Percentiles rank a stretch among this genome's conserved stretches.
Conservation (phyloP, 139 green algal species). For the Chlamydomonas asymmetrica region DNA sequence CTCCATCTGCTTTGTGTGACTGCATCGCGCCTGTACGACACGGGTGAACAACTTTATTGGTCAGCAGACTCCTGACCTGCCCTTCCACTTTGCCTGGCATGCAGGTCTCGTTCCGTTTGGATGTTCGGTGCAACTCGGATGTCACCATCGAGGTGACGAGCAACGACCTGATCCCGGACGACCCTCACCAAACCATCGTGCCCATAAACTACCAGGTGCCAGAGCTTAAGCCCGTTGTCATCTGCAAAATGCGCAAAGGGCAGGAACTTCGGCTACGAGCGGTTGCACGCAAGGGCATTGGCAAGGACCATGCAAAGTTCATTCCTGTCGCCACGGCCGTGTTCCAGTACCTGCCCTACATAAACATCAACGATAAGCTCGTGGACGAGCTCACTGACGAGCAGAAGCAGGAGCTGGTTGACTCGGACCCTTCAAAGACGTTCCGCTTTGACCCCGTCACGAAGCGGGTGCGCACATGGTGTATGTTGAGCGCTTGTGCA, state of each 20-base stretch:
- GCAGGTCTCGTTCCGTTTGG: constrained; percentile 24
- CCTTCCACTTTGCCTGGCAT: constrained; percentile 17
- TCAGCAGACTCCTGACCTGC: constrained; percentile 23
- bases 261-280: constrained; percentile 87
- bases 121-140: constrained; percentile 41
- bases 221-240: constrained; percentile 67
- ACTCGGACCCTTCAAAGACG: constrained; percentile 69
- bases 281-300: constrained; percentile 88
- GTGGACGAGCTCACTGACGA: constrained; percentile 75
- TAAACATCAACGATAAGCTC: constrained; percentile 75
- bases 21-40: constrained; percentile 1
- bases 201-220: constrained; percentile 37
- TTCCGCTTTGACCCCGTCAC: constrained; percentile 82
- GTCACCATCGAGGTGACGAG: constrained; percentile 77
- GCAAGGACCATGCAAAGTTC: constrained; percentile 99
- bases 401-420: constrained; percentile 80
- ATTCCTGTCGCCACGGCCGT: constrained; percentile 88
- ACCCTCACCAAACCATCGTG: constrained; percentile 10
- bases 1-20: too few relatives aligned
- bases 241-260: constrained; percentile 87
- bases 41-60: constrained; percentile 14
- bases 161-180: constrained; percentile 42
- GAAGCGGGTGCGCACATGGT: constrained; percentile 39
- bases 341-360: constrained; percentile 83
- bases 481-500: not conserved